Percentiles rank a stretch among this genome's conserved stretches.
Evolutionary conservation across 805 yeast species (phyloP).

Genomic region (Saccharomyces eubayanus): DNA sequence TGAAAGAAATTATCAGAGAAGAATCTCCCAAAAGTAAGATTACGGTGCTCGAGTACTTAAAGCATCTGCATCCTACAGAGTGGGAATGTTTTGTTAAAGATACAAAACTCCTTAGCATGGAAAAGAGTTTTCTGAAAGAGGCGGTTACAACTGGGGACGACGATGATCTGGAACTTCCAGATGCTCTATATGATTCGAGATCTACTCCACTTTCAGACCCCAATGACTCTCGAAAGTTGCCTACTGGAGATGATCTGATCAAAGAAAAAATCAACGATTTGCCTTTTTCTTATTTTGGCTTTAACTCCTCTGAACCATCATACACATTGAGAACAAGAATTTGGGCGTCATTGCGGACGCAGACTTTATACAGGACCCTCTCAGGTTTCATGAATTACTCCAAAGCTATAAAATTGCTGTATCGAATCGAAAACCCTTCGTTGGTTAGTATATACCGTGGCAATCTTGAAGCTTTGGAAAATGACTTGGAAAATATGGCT

Average conservation of each 20-base stretch:
- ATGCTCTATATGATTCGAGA: background rate
- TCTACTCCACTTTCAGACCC: background rate
- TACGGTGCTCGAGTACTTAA: conserved; percentile 73
- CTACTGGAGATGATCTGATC: conserved; percentile 18
- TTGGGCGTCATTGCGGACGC: conserved; percentile 82
- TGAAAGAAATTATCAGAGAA: conserved; percentile 72
- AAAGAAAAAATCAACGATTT: conserved; percentile 47
- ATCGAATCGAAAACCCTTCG: conserved; percentile 57
- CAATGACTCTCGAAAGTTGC: background rate
- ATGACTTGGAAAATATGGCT: conserved; percentile 64
- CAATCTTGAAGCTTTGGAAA: conserved; percentile 49
- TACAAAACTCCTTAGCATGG: conserved; percentile 55
- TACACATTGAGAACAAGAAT: conserved; percentile 64
- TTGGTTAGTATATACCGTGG: conserved; percentile 37
- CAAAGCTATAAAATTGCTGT: conserved; percentile 61
- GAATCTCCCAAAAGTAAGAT: conserved; percentile 49
- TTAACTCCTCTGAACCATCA: conserved; percentile 55
- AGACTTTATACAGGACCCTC: conserved; percentile 74
- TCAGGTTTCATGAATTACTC: conserved; percentile 78
- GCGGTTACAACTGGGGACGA: conserved; percentile 5
- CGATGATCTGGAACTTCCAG: conserved; percentile 4
- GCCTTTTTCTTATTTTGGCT: conserved; percentile 67
- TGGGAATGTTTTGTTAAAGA: conserved; percentile 79
- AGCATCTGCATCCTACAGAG: conserved; percentile 60
- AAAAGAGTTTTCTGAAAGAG: conserved; percentile 31